A percentile compares a stretch with the other conserved stretches of the same genome.
These are phyloP conservation scores for Rugonectria rugulosa DNA, from an alignment of 2,329 filamentous ascomycete genomes.

Conservation along the genomic window DNA sequence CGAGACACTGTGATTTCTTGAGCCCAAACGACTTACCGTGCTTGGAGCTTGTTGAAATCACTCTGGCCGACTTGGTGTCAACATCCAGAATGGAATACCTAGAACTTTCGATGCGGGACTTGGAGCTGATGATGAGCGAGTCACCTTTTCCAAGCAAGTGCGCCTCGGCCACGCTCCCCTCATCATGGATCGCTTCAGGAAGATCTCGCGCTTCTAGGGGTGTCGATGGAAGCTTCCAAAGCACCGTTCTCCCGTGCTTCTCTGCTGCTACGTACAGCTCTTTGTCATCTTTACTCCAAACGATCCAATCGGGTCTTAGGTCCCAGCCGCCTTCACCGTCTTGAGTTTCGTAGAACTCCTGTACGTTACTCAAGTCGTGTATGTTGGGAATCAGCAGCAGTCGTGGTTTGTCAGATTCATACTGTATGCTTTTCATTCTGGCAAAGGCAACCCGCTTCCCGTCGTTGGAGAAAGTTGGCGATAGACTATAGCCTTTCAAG, in stretches of 20 bases:
- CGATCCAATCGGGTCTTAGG: constrained; percentile 61
- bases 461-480: constrained; percentile 77
- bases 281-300: constrained; percentile 66
- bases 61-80: constrained; percentile 42
- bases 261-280: constrained; percentile 79
- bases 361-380: constrained; percentile 61
- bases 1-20: constrained; percentile 66
- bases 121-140: constrained; percentile 70
- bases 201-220: constrained; percentile 56
- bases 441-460: constrained; percentile 77
- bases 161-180: constrained; percentile 64
- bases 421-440: constrained; percentile 77
- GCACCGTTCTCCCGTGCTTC: constrained; percentile 66
- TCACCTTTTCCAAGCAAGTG: constrained; percentile 56
- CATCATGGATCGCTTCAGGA: constrained; percentile 58
- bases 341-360: constrained; percentile 67
- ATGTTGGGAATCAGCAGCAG: constrained; percentile 71
- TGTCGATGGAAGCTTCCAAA: constrained; percentile 69
- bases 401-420: constrained; percentile 78
- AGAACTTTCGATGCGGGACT: constrained; percentile 76
- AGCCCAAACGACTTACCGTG: constrained; percentile 73
- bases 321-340: constrained; percentile 73
- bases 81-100: constrained; percentile 69
- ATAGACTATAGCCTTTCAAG: constrained; percentile 69
- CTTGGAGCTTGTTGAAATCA: constrained; percentile 71